These are phyloP conservation scores for Argentina anserina DNA, from an alignment of 306 rosid species.

Conservation along the genomic window DNA sequence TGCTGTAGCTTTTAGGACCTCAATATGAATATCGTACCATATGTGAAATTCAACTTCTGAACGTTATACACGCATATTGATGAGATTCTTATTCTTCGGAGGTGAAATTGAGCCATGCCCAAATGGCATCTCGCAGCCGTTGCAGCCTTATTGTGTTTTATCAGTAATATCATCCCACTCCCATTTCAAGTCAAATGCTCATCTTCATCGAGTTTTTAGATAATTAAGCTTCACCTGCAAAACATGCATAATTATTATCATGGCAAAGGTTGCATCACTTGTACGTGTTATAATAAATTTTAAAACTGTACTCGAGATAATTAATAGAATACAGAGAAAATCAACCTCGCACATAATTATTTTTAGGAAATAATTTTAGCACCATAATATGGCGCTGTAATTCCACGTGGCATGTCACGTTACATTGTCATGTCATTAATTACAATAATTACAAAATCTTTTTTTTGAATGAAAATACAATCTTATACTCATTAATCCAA, in stretches of 20 bases:
- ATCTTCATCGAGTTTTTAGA: neutral
- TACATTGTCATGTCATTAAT: too few relatives aligned
- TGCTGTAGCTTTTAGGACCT: neutral
- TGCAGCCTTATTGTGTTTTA: neutral
- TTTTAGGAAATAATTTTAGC: too few relatives aligned
- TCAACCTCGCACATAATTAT: too few relatives aligned
- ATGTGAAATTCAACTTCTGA: neutral
- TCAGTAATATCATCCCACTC: neutral
- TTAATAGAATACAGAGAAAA: too few relatives aligned
- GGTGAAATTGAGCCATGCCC: neutral
- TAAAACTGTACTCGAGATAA: too few relatives aligned
- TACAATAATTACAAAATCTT: too few relatives aligned
- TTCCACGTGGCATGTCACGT: too few relatives aligned
- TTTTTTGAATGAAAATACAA: too few relatives aligned
- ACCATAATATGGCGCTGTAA: too few relatives aligned
- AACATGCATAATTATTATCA: neutral
- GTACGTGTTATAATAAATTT: too few relatives aligned
- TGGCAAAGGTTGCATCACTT: too few relatives aligned
- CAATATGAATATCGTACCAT: neutral
- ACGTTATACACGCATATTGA: neutral
- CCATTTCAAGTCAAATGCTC: neutral
- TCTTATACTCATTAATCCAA: too few relatives aligned
- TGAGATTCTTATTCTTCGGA: conserved; percentile 2
- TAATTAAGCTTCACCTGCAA: neutral
- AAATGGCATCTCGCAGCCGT: neutral